A percentile compares a stretch with the other conserved stretches of the same genome.
Evolutionary conservation across 2,329 filamentous ascomycete species (phyloP).

Genomic region (Chrysoporthe puriensis): DNA sequence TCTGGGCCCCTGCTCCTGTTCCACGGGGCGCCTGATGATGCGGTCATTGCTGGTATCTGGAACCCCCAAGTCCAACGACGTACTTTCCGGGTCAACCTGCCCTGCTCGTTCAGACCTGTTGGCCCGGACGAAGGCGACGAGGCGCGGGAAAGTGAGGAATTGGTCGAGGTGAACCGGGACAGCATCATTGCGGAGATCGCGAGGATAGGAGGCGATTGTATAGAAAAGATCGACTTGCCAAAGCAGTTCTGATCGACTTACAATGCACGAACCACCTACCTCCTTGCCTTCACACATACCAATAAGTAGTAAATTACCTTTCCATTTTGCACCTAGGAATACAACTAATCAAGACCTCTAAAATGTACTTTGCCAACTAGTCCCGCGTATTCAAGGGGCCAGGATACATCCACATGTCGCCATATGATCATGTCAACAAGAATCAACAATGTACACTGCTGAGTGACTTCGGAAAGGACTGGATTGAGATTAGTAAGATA

Average conservation of each 20-base stretch:
- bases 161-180: slow-evolving; percentile 67
- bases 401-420: background rate
- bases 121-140: slow-evolving; percentile 33
- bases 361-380: background rate
- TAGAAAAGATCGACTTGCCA: slow-evolving; percentile 66
- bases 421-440: background rate
- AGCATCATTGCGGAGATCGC: slow-evolving; percentile 75
- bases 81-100: slow-evolving; percentile 71
- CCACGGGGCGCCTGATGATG: slow-evolving; percentile 63
- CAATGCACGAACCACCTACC: background rate
- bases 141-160: slow-evolving; percentile 45
- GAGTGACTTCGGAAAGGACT: background rate
- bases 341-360: background rate
- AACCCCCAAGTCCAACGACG: slow-evolving; percentile 58
- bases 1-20: slow-evolving; percentile 78
- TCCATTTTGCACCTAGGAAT: background rate
- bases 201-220: slow-evolving; percentile 67
- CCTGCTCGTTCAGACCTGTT: slow-evolving; percentile 66
- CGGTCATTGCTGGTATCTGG: slow-evolving; percentile 62
- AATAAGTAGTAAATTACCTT: background rate
- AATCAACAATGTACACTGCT: background rate
- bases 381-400: background rate
- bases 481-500: background rate
- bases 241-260: slow-evolving; percentile 5
- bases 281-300: background rate